Conservation (phyloP, 1,139 yeast species). For the Pneumocystis jirovecii region DNA sequence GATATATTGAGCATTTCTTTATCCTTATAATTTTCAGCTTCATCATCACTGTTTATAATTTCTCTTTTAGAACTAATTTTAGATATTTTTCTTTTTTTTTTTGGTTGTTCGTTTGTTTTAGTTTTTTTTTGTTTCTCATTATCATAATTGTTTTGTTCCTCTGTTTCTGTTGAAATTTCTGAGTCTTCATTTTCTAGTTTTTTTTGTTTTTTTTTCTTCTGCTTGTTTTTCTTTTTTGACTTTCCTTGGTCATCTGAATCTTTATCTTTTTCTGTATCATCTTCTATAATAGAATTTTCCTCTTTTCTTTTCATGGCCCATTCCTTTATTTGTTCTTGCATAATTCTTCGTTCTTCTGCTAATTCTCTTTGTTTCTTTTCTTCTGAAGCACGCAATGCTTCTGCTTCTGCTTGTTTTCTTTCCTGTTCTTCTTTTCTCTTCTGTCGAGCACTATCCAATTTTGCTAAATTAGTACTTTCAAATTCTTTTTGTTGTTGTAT, state of each 20-base stretch:
- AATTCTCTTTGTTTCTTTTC: slow-evolving; percentile 7
- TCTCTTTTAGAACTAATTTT: slow-evolving; percentile 1
- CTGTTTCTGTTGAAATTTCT: neutral
- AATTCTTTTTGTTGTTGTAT: slow-evolving; percentile 58
- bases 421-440: slow-evolving; percentile 10
- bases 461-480: slow-evolving; percentile 43
- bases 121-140: neutral
- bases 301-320: slow-evolving; percentile 7
- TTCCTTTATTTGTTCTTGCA: slow-evolving; percentile 9
- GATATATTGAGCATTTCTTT: neutral
- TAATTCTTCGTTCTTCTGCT: slow-evolving; percentile 8
- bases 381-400: slow-evolving; percentile 7
- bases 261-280: neutral
- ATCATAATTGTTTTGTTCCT: neutral
- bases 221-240: slow-evolving; percentile 8
- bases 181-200: slow-evolving; percentile 1
- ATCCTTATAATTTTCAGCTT: neutral
- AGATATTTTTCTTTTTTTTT: neutral
- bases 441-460: slow-evolving; percentile 49
- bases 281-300: neutral
- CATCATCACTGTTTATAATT: neutral
- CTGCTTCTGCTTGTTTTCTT: slow-evolving; percentile 5
- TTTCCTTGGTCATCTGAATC: slow-evolving; percentile 4
- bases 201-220: slow-evolving; percentile 3
- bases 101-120: neutral